A percentile compares a stretch with the other conserved stretches of the same genome.
Evolutionary conservation across 169 alveolate species (phyloP).

Genomic region (Cryptosporidium tyzzeri): DNA sequence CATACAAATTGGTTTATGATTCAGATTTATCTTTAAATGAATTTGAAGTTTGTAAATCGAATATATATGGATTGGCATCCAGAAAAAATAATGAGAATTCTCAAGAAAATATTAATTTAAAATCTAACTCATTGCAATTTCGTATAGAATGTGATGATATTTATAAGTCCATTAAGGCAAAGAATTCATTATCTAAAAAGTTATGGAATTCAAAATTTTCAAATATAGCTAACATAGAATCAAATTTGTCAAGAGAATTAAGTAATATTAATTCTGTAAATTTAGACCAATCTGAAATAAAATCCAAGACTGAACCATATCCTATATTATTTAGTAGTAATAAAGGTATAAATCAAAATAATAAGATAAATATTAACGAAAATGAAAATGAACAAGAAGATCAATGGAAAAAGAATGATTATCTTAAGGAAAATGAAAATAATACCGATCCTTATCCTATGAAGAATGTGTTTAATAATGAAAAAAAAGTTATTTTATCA

Average conservation of each 20-base stretch:
- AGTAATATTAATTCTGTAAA: background rate
- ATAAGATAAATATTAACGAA: background rate
- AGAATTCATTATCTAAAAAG: slow-evolving; percentile 11
- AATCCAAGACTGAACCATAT: slow-evolving; percentile 76
- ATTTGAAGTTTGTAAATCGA: background rate
- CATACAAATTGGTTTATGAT: slow-evolving; percentile 21
- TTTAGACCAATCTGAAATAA: background rate
- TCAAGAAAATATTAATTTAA: background rate
- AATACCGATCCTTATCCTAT: slow-evolving; percentile 69
- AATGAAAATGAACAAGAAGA: background rate
- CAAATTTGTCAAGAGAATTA: background rate
- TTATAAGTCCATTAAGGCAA: slow-evolving; percentile 2
- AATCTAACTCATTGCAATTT: slow-evolving; percentile 5
- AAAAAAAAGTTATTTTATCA: background rate
- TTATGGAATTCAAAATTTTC: slow-evolving; percentile 59
- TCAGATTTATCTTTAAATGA: background rate
- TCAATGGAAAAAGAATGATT: background rate
- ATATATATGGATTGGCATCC: slow-evolving; percentile 29
- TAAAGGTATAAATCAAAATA: background rate
- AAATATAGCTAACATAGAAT: background rate
- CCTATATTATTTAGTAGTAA: slow-evolving; percentile 41
- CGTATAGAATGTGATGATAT: slow-evolving; percentile 49
- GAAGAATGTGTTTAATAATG: background rate
- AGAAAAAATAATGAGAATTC: background rate
- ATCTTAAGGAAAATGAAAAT: background rate